Conservation (phyloP, 306 rosid genomes). For the Trifolium pratense region DNA sequence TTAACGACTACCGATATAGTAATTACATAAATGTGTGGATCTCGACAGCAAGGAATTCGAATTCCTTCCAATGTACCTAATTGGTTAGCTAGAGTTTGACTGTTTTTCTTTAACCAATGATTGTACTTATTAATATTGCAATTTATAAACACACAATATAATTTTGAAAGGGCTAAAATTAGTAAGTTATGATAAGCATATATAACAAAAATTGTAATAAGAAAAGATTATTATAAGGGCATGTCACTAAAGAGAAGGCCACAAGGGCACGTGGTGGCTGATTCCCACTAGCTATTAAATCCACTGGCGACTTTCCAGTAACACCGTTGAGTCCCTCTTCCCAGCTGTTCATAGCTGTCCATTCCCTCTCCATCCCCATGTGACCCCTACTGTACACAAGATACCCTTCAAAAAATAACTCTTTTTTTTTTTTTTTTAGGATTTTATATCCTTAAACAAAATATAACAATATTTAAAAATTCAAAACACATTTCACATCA, state of each 20-base stretch:
- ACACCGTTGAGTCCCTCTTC: constrained; percentile 83
- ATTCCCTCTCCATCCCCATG: constrained; percentile 54
- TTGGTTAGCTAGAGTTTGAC: constrained; percentile 9
- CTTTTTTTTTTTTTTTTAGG: constrained; percentile 15
- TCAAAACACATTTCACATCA: not conserved
- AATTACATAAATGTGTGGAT: too few species aligned
- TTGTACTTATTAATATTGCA: not conserved
- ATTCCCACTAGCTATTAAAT: constrained; percentile 57
- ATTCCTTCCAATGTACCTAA: not conserved
- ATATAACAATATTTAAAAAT: not conserved
- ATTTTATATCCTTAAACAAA: constrained; percentile 25
- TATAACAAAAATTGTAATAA: constrained; percentile 3
- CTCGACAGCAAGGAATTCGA: too few species aligned
- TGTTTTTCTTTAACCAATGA: not conserved
- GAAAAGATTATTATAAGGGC: constrained; percentile 41
- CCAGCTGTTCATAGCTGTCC: constrained; percentile 96
- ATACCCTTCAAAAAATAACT: not conserved
- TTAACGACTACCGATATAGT: too few species aligned
- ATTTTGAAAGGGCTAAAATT: constrained; percentile 17
- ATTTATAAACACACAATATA: too few species aligned
- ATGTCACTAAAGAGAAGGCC: constrained; percentile 51
- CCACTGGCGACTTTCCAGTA: constrained; percentile 76
- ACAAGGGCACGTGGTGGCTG: constrained; percentile 84
- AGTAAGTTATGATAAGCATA: not conserved
- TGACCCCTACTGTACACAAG: constrained; percentile 57